Conservation (phyloP, 345 rosid genomes). For the Citrus maxima region DNA sequence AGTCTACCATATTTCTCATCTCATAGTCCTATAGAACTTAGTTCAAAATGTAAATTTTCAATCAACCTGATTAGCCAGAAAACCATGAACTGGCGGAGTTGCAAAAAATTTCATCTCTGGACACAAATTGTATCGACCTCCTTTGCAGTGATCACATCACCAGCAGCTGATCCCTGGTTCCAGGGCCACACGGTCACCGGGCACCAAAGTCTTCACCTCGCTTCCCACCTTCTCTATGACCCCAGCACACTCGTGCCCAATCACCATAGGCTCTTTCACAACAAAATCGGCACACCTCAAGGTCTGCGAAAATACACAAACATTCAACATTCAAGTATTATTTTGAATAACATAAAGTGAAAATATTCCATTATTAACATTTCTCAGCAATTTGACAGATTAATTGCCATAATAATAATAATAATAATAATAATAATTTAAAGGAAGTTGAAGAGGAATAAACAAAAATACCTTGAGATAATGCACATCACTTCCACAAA, state of each 20-base stretch:
- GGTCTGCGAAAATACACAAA: constrained; percentile 34
- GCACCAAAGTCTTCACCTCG: constrained; percentile 59
- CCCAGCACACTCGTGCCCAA: constrained; percentile 97
- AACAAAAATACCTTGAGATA: constrained; percentile 58
- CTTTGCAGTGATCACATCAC: constrained; percentile 65
- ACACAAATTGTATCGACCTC: constrained; percentile 85
- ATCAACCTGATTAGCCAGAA: constrained; percentile 75
- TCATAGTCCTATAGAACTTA: background rate
- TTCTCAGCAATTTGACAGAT: background rate
- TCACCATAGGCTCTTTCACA: constrained; percentile 94
- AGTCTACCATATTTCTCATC: background rate
- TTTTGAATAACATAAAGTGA: background rate
- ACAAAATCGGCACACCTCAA: constrained; percentile 77
- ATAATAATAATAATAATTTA: background rate
- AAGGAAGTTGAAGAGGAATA: background rate
- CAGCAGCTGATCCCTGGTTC: constrained; percentile 95
- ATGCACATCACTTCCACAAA: constrained; percentile 96
- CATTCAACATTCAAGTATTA: background rate
- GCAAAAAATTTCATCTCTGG: constrained; percentile 95
- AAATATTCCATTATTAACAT: background rate
- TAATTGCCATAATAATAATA: background rate
- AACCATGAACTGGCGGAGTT: constrained; percentile 90
- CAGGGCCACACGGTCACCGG: constrained; percentile 81
- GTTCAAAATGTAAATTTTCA: background rate
- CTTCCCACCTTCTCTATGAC: constrained; percentile 79